phyloP scores from a whole-genome alignment of 352 stramenopile genomes.

The Pythium sukuiense region DNA sequence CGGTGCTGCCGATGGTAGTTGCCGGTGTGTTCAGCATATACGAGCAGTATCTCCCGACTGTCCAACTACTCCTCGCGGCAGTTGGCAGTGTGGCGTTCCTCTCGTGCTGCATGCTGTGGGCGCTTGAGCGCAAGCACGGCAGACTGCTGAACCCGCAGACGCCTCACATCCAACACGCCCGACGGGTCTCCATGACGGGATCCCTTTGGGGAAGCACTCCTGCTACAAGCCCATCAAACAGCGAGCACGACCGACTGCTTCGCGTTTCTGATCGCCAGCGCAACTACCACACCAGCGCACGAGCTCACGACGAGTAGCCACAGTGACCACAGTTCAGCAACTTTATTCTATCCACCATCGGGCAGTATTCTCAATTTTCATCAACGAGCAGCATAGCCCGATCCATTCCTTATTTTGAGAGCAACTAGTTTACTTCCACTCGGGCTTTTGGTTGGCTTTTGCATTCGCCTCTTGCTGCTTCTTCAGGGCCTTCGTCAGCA shows the following conservation, averaged over 20 bases:
- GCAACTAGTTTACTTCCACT: constrained; percentile 53
- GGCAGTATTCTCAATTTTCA: neutral
- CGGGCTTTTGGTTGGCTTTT: constrained; percentile 51
- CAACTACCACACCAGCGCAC: neutral
- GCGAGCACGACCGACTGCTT: constrained; percentile 28
- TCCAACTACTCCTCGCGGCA: constrained; percentile 35
- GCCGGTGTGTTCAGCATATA: constrained; percentile 39
- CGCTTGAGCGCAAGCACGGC: constrained; percentile 31
- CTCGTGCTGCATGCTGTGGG: constrained; percentile 26
- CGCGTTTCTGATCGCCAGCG: neutral
- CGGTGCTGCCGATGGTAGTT: constrained; percentile 41
- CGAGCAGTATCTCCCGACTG: constrained; percentile 39
- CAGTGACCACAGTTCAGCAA: neutral
- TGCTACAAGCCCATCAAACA: constrained; percentile 19
- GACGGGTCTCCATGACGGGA: constrained; percentile 21
- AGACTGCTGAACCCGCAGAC: constrained; percentile 34
- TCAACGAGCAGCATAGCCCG: neutral
- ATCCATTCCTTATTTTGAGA: constrained; percentile 5
- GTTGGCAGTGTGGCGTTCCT: constrained; percentile 28
- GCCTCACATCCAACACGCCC: constrained; percentile 26
- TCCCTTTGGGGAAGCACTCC: constrained; percentile 17
- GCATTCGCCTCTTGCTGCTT: constrained; percentile 48
- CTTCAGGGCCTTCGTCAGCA: constrained; percentile 64
- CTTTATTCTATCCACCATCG: neutral
- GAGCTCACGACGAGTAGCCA: constrained; percentile 5